Conservation (phyloP, 1,139 yeast genomes). For the Taphrina communis region DNA sequence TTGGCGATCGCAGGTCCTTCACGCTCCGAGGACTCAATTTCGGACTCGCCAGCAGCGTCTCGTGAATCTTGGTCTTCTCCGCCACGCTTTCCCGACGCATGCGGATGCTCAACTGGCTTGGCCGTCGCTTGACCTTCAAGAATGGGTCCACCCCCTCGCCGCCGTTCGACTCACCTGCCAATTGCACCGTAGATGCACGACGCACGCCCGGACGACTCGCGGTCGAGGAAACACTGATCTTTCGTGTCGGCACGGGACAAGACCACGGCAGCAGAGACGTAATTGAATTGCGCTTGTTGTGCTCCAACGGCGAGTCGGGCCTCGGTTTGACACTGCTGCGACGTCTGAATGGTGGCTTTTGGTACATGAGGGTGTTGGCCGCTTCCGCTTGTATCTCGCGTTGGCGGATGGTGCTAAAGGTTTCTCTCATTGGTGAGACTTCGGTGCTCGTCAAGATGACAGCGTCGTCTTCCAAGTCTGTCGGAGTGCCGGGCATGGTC, state of each 20-base stretch:
- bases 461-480: not conserved
- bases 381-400: constrained; percentile 17
- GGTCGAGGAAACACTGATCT: constrained; percentile 18
- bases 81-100: constrained; percentile 39
- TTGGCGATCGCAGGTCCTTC: constrained; percentile 4
- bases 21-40: constrained; percentile 11
- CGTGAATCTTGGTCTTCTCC: constrained; percentile 22
- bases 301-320: constrained; percentile 20
- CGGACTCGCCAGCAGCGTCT: constrained; percentile 2
- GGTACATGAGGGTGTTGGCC: constrained; percentile 17
- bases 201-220: constrained; percentile 9
- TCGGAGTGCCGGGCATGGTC: constrained; percentile 21
- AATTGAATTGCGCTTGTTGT: constrained; percentile 10
- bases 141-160: not conserved
- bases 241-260: constrained; percentile 18
- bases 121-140: constrained; percentile 12
- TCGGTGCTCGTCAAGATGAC: constrained; percentile 5
- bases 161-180: not conserved
- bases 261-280: constrained; percentile 17
- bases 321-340: constrained; percentile 11
- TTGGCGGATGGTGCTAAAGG: constrained; percentile 11
- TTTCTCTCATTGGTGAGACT: constrained; percentile 2
- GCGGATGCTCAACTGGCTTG: constrained; percentile 29
- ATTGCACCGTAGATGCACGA: not conserved
- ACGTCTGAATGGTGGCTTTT: constrained; percentile 14